Evolutionary conservation across 768 basidiomycete genomes (phyloP).

Genomic region (Dioszegia hungarica): DNA sequence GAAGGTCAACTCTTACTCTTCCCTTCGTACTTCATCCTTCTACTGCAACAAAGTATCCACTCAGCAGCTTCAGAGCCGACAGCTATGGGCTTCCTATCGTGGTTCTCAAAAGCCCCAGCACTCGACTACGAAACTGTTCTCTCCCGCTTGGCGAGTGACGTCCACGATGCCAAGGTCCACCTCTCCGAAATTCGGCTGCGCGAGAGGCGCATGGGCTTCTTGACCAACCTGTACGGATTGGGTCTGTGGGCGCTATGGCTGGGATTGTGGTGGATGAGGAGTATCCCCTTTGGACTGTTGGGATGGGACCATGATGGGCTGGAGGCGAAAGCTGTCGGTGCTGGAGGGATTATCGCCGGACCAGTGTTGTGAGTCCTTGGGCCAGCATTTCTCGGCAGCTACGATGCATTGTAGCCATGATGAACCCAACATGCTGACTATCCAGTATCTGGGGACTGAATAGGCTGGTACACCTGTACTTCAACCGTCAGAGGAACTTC

Average conservation of each 20-base stretch:
- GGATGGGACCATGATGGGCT: constrained; percentile 22
- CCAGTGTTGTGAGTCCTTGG: constrained; percentile 40
- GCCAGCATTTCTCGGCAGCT: neutral
- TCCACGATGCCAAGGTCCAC: constrained; percentile 42
- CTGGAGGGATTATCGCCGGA: constrained; percentile 26
- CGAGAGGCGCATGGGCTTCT: constrained; percentile 35
- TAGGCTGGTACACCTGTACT: constrained; percentile 34
- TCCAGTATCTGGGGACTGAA: constrained; percentile 31
- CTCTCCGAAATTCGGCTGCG: constrained; percentile 45
- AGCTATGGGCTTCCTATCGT: constrained; percentile 36
- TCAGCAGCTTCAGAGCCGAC: neutral
- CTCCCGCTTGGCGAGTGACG: constrained; percentile 39
- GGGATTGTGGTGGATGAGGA: constrained; percentile 43
- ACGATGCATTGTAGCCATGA: no score
- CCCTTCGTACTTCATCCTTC: neutral
- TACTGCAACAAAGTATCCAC: neutral
- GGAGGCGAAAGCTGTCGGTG: constrained; percentile 27
- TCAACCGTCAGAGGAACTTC: constrained; percentile 29
- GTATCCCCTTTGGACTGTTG: constrained; percentile 41
- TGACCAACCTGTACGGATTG: constrained; percentile 42
- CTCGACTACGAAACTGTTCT: constrained; percentile 48
- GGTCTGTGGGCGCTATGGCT: constrained; percentile 44
- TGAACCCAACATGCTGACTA: neutral
- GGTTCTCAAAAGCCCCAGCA: constrained; percentile 34
- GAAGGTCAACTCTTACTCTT: no score